Base-by-base conservation (phyloP, 768 basidiomycete species). In the Phlebiopsis flavidoalba region DNA sequence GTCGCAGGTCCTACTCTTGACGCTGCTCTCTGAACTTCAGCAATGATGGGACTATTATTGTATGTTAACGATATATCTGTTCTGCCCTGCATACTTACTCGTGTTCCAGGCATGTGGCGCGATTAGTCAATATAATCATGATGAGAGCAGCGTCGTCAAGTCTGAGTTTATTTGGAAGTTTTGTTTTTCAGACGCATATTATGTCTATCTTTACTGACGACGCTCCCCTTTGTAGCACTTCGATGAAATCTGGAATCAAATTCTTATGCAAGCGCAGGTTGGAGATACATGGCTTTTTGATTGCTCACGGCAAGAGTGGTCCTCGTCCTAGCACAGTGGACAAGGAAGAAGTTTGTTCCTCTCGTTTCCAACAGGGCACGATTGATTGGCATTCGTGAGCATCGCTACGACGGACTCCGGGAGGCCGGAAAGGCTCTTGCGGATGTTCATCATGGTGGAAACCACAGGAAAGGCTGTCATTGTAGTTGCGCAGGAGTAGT, bases 341-440 rank as follows among this genome's bases (percentile, higher is more conserved):
- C 59, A 33, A 51, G n/a, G 59, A 60, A 19, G 53, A 60, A 35
- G 43, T 48, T n/a, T 11, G 46, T 54, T 24, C 51, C 51, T 8
- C 47, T 53, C 3, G 45, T 60, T n/a, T n/a, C 10, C 10, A 45
- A 7, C 52, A 60, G 59, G 49, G 49, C 12, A 59, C n/a, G n/a
- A 54, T n/a, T n/a, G 53, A 63, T 63, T 43, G 56, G 46, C 6
- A 49, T n/a, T 31, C 62, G 58, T 47, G 62, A 59, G 58, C 61
- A 62, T 43, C 50, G 51, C 26, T 62, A 58, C 57, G 33, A 53
- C n/a, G 61, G 48, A 5, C 35, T 63, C 3, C 17, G 54, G 33
- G 36, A 63, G 53, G 53, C 52, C 19, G 52, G 52, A 3, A 36
- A 53, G 53, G 58, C 62, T 5, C 53, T 63, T 14, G 62, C 53